Conservation (phyloP, 257 asterid genomes). For the Nicotiana paniculata region DNA sequence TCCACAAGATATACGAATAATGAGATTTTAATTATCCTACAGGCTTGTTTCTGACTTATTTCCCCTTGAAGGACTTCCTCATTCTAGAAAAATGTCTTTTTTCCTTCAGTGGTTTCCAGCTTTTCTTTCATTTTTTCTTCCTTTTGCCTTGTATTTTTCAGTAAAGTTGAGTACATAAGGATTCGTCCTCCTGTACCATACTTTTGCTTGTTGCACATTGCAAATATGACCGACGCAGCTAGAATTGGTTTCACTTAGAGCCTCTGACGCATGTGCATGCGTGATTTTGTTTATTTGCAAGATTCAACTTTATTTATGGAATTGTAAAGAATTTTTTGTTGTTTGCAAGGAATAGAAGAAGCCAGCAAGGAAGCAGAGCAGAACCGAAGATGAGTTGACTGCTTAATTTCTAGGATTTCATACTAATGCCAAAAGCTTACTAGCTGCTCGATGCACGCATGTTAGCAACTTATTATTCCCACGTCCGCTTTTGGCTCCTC, state of each 20-base stretch:
- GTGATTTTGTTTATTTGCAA: background rate
- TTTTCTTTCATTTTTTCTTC: too few relatives aligned
- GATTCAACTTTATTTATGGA: background rate
- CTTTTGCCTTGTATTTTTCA: too few relatives aligned
- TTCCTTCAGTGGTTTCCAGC: background rate
- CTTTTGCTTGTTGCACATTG: background rate
- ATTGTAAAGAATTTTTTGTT: background rate
- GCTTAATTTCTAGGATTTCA: background rate
- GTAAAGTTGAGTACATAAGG: too few relatives aligned
- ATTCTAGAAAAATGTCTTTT: background rate
- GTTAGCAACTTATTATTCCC: background rate
- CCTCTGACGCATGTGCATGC: background rate
- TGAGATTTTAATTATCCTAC: too few relatives aligned
- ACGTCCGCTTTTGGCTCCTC: background rate
- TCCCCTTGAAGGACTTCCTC: too few relatives aligned
- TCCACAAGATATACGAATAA: too few relatives aligned
- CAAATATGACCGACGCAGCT: background rate
- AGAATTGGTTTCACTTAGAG: background rate
- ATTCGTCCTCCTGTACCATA: too few relatives aligned
- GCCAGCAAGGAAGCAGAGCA: slow-evolving; percentile 11
- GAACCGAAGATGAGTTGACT: slow-evolving; percentile 20
- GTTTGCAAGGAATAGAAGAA: slow-evolving; percentile 34
- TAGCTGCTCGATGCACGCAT: background rate
- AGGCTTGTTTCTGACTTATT: too few relatives aligned
- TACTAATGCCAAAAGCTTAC: background rate